Conservation (phyloP, 1,284 basidiomycete species). For the Cutaneotrichosporon sp. region DNA sequence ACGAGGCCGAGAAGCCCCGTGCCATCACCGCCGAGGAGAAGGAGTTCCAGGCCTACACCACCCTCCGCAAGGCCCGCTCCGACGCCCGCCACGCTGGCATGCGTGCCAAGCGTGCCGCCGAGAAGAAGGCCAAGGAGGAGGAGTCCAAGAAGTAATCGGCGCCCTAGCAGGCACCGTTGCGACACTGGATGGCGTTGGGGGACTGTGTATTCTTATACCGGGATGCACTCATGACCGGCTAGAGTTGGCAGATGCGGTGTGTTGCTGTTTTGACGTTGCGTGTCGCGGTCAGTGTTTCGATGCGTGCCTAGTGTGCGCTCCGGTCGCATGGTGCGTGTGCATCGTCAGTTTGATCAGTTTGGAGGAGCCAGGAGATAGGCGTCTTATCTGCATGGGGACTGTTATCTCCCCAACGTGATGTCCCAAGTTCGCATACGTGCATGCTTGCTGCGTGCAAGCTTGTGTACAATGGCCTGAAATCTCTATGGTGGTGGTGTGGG, state of each 20-base stretch:
- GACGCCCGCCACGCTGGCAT: constrained; percentile 78
- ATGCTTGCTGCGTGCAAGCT: no score
- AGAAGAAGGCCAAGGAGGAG: constrained; percentile 49
- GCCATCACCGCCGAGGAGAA: constrained; percentile 91
- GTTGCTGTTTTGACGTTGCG: no score
- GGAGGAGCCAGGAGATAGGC: no score
- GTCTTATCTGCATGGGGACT: no score
- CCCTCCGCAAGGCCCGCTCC: constrained; percentile 82
- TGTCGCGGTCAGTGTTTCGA: no score
- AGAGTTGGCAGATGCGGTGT: neutral
- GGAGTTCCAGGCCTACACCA: constrained; percentile 78
- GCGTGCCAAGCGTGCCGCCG: constrained; percentile 61
- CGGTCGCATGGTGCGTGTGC: no score
- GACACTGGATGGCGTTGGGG: constrained; percentile 16
- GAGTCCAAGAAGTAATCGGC: constrained; percentile 34
- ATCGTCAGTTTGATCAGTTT: no score
- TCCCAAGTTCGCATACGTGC: no score
- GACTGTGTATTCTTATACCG: constrained; percentile 25
- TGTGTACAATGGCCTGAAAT: no score
- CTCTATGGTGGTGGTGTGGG: no score
- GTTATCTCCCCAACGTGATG: no score
- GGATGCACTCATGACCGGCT: constrained; percentile 25
- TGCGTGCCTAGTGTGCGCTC: no score
- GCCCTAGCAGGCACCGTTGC: constrained; percentile 5
- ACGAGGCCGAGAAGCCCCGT: constrained; percentile 76